These are phyloP conservation scores for Cocos nucifera DNA, from an alignment of 176 grass and related monocot species.

Conservation along the genomic window DNA sequence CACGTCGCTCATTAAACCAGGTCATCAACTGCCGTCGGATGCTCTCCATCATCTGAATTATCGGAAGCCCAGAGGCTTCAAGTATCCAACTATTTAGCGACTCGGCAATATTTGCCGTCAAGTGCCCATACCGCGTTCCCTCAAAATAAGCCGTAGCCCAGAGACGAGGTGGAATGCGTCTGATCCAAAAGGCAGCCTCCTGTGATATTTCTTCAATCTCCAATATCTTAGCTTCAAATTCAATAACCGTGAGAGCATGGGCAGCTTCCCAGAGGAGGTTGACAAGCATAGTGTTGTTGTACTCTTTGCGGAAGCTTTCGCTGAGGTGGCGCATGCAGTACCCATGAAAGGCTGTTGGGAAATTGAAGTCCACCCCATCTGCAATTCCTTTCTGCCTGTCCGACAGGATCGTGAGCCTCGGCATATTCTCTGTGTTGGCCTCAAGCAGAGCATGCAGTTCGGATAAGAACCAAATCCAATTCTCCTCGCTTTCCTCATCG, in stretches of 20 bases:
- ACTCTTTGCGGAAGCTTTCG: slow-evolving; percentile 88
- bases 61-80: slow-evolving; percentile 72
- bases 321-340: slow-evolving; percentile 83
- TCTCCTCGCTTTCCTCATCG: slow-evolving; percentile 90
- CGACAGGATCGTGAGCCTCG: slow-evolving; percentile 84
- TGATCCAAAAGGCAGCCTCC: slow-evolving; percentile 90
- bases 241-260: slow-evolving; percentile 76
- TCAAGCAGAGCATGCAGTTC: slow-evolving; percentile 85
- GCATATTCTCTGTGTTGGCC: slow-evolving; percentile 94
- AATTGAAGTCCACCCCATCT: slow-evolving; percentile 97
- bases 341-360: slow-evolving; percentile 93
- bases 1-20: slow-evolving; percentile 90
- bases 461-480: slow-evolving; percentile 95
- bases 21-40: slow-evolving; percentile 86
- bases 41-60: slow-evolving; percentile 96
- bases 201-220: slow-evolving; percentile 85
- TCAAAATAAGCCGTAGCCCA: slow-evolving; percentile 97
- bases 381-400: slow-evolving; percentile 79
- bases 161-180: slow-evolving; percentile 55
- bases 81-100: slow-evolving; percentile 71
- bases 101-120: slow-evolving; percentile 73
- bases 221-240: slow-evolving; percentile 78
- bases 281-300: slow-evolving; percentile 64
- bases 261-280: slow-evolving; percentile 88
- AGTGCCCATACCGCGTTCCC: slow-evolving; percentile 72